phyloP scores from a whole-genome alignment of 768 basidiomycete genomes.

The Lentinula guzmanii region DNA sequence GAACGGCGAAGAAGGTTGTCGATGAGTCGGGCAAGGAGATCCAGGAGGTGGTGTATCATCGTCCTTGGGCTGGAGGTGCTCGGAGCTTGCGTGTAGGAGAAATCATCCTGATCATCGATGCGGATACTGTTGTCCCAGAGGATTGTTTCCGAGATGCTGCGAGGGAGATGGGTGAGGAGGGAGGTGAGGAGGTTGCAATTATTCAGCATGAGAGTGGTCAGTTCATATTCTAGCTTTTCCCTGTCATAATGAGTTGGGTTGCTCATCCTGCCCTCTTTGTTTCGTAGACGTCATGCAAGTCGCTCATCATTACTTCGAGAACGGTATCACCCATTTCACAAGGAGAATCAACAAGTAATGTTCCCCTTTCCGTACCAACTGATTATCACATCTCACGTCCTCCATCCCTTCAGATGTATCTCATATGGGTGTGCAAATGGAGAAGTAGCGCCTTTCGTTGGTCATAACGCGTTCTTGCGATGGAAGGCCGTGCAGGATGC shows the following conservation, averaged over 20 bases:
- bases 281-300: constrained; percentile 36
- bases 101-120: constrained; percentile 77
- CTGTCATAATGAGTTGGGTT: neutral
- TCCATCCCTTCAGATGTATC: constrained; percentile 35
- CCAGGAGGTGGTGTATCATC: constrained; percentile 31
- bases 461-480: constrained; percentile 82
- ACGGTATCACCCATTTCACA: constrained; percentile 86
- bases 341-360: constrained; percentile 67
- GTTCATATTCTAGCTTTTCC: constrained; percentile 10
- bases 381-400: neutral
- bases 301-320: constrained; percentile 84
- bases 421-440: constrained; percentile 76
- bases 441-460: constrained; percentile 79
- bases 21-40: neutral
- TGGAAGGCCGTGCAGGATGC: constrained; percentile 89
- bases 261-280: neutral
- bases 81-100: constrained; percentile 71
- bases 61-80: constrained; percentile 73
- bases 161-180: constrained; percentile 80
- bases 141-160: constrained; percentile 90
- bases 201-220: constrained; percentile 78
- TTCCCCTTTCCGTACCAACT: too few relatives aligned
- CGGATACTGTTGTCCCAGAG: constrained; percentile 73
- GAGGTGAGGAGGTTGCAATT: constrained; percentile 78
- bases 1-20: neutral